A percentile compares a stretch with the other conserved stretches of the same genome.
These are phyloP conservation scores for Colletotrichum orchidophilum DNA, from an alignment of 2,329 filamentous ascomycete species.

Conservation along the genomic window DNA sequence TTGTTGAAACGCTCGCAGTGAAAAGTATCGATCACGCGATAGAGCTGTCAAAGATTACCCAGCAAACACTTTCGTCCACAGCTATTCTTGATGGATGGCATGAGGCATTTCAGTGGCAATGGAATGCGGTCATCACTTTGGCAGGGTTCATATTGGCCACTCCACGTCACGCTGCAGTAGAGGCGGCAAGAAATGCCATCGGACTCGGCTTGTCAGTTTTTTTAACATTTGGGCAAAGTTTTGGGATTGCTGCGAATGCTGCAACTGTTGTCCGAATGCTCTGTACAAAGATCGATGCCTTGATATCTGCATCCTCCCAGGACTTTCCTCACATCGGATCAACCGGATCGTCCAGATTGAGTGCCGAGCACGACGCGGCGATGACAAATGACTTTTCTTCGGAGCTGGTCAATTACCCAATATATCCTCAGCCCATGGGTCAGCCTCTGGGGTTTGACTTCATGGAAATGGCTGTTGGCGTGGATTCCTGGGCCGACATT, in stretches of 20 bases:
- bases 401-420: not conserved
- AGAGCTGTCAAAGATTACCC: conserved; percentile 40
- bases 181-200: not conserved
- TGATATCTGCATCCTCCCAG: not conserved
- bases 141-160: not conserved
- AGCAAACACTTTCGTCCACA: conserved; percentile 39
- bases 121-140: conserved; percentile 35
- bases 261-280: not conserved
- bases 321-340: no score
- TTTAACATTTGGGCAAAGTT: not conserved
- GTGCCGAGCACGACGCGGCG: not conserved
- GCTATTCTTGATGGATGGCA: conserved; percentile 42
- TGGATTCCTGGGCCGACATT: not conserved
- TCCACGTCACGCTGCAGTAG: not conserved
- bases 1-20: conserved; percentile 37
- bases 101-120: conserved; percentile 42
- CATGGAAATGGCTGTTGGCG: not conserved
- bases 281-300: not conserved
- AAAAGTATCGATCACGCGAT: conserved; percentile 40
- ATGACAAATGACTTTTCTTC: not conserved
- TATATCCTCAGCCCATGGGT: not conserved
- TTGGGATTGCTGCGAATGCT: not conserved
- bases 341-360: not conserved
- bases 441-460: not conserved
- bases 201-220: not conserved